Base-by-base conservation (phyloP, 2,329 filamentous ascomycete genomes). In the Penicillium sp. region DNA sequence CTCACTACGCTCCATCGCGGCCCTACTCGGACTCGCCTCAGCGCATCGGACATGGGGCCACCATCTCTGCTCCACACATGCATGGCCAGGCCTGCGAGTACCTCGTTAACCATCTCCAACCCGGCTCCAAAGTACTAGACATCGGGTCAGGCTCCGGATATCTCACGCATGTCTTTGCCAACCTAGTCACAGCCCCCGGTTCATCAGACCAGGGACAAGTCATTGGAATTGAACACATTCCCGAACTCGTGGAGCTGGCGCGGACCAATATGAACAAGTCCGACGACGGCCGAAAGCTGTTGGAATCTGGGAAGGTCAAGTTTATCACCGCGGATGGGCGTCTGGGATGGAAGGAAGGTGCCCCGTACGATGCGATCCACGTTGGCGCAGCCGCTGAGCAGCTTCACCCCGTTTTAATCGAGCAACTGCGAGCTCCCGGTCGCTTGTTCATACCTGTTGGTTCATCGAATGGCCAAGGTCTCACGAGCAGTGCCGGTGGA, bases 311-410 rank as follows among this genome's bases (percentile, higher is more conserved):
- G 0, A 81, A 79, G 6, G 88, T 92, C 39, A 77, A 78, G 52
- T 95, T 95, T 66, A 79, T 92, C 1, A 79, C 84, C 0, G 91
- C 85, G 0, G 92, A 96, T 74, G 88, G 88, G 1, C 73, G 88
- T 5, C 79, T 82, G 56, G 88, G 88, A 1, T 87, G 82, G 80
- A 65, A 78, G 2, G 81, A 80, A 73, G 51, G 74, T 65, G 64
- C 82, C 75, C 56, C 85, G 0, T 99, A 93, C 79, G 90, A 97
- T 79, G 92, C 89, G 2, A 97, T 99, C 54, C 94, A 97, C 69
- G 94, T 97, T 2, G 94, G 94, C 0, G 94, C 94, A 0, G 89
- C 90, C 7, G 93, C 93, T 0, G 81, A 76, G 23, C 81, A 85
- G 65, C 74, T 95, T 49, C 92, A 95, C 68, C 68, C 81, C 16